These are phyloP conservation scores for Fremontodendron californicum DNA, from an alignment of 345 rosid genomes.

Conservation along the genomic window DNA sequence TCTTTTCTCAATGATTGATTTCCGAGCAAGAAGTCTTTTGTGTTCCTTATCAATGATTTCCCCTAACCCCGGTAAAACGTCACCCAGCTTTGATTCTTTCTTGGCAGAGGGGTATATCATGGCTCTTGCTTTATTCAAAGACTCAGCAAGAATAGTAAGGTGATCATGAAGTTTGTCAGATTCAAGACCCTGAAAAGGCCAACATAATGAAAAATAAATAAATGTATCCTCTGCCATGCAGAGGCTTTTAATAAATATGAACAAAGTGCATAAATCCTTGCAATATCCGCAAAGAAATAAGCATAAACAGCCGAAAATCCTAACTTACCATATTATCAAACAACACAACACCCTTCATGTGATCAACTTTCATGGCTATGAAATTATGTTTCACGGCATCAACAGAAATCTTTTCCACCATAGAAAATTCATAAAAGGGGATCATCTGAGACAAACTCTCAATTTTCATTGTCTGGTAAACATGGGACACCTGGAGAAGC, in stretches of 20 bases:
- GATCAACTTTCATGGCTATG: slow-evolving; percentile 86
- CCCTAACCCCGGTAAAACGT: slow-evolving; percentile 62
- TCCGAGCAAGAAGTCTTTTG: slow-evolving; percentile 89
- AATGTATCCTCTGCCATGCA: neutral
- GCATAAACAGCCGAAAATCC: slow-evolving; percentile 3
- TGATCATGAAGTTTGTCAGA: slow-evolving; percentile 78
- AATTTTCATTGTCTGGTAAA: slow-evolving; percentile 81
- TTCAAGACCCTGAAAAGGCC: slow-evolving; percentile 61
- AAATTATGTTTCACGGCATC: slow-evolving; percentile 85
- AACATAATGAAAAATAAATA: neutral
- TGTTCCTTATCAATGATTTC: slow-evolving; percentile 91
- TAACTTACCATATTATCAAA: slow-evolving; percentile 66
- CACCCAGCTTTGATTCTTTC: slow-evolving; percentile 73
- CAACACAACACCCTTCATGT: slow-evolving; percentile 65
- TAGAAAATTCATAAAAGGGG: slow-evolving; percentile 79
- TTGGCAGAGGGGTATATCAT: slow-evolving; percentile 66
- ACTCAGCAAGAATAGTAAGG: slow-evolving; percentile 65
- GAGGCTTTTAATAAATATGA: neutral
- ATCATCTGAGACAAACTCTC: slow-evolving; percentile 72
- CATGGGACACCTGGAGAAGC: slow-evolving; percentile 72
- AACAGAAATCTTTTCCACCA: slow-evolving; percentile 87
- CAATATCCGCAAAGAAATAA: neutral
- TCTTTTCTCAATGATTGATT: slow-evolving; percentile 91
- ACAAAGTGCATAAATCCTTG: neutral
- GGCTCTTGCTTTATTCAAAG: slow-evolving; percentile 68